A percentile compares a stretch with the other conserved stretches of the same genome.
Evolutionary conservation across 768 basidiomycete species (phyloP).

Genomic region (Russula compacta): DNA sequence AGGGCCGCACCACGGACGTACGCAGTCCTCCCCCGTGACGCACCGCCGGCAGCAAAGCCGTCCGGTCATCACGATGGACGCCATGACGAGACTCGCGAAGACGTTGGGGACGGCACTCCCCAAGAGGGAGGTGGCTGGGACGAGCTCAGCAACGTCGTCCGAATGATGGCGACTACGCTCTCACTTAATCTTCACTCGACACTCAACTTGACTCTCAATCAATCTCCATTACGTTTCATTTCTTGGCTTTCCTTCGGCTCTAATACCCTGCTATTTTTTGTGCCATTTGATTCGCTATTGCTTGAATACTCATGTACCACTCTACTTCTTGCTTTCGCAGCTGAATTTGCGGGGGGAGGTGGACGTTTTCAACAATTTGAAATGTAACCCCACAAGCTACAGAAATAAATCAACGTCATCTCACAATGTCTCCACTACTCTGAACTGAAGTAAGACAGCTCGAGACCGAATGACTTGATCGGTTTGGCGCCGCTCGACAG

Average conservation of each 20-base stretch:
- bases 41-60: slow-evolving; percentile 41
- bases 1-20: slow-evolving; percentile 40
- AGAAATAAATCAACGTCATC: not conserved
- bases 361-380: not conserved
- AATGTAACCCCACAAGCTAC: not conserved
- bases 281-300: not conserved
- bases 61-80: slow-evolving; percentile 68
- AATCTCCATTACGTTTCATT: not conserved
- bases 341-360: not conserved
- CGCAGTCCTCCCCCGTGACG: slow-evolving; percentile 51
- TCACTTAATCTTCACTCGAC: not conserved
- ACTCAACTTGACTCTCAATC: not conserved
- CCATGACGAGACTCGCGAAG: slow-evolving; percentile 54
- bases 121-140: slow-evolving; percentile 18
- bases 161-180: slow-evolving; percentile 14
- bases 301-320: not conserved
- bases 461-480: slow-evolving; percentile 83
- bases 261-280: slow-evolving; percentile 13
- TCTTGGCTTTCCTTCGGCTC: not conserved
- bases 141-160: slow-evolving; percentile 17
- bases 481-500: slow-evolving; percentile 77
- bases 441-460: slow-evolving; percentile 87
- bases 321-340: not conserved
- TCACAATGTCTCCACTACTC: slow-evolving; percentile 22
- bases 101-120: slow-evolving; percentile 39